Evolutionary conservation across 768 basidiomycete species (phyloP).

Genomic region (Tylopilus felleus): DNA sequence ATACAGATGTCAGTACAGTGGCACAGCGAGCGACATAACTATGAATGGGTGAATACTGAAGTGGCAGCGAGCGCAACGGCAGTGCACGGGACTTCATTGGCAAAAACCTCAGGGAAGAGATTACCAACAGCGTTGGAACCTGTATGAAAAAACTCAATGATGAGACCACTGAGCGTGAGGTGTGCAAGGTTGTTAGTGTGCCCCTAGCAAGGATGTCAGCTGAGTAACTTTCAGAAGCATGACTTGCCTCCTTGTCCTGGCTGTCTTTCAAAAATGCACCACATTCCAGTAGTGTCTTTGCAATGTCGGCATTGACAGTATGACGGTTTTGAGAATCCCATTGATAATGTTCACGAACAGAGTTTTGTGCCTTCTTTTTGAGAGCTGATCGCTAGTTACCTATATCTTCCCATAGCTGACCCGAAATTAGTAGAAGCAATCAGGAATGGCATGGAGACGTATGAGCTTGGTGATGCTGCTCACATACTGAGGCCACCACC

Average conservation of each 20-base stretch:
- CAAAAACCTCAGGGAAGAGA: slow-evolving; percentile 2
- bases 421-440: neutral
- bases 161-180: neutral
- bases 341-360: neutral
- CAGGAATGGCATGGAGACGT: neutral
- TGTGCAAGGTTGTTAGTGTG: slow-evolving; percentile 9
- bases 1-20: too few relatives aligned
- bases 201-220: neutral
- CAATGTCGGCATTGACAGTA: neutral
- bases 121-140: neutral
- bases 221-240: too few relatives aligned
- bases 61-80: slow-evolving; percentile 1
- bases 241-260: neutral
- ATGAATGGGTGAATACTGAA: neutral
- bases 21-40: too few relatives aligned
- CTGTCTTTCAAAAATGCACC: neutral
- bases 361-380: neutral
- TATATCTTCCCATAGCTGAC: neutral
- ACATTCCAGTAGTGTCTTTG: neutral
- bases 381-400: neutral
- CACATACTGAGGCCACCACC: neutral
- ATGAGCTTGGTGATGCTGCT: neutral
- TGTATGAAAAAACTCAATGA: slow-evolving; percentile 9
- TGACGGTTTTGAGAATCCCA: neutral
- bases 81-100: neutral